Evolutionary conservation across 495 filamentous ascomycete genomes (phyloP).

Genomic region (Coniosporium apollinis): DNA sequence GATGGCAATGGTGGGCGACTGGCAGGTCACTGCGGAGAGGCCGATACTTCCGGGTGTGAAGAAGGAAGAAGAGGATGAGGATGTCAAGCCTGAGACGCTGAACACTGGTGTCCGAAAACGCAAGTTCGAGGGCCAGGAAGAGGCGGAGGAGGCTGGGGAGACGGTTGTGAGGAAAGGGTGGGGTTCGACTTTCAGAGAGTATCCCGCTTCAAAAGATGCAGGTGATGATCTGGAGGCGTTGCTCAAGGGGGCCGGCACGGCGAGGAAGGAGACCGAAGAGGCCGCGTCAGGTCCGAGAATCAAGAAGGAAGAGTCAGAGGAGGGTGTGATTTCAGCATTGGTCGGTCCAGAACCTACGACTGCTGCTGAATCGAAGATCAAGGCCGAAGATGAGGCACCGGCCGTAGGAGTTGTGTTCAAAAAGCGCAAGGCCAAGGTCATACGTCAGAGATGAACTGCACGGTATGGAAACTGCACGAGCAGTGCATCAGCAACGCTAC

Average conservation of each 20-base stretch:
- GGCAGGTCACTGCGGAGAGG: conserved; percentile 55
- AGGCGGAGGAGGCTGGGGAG: conserved; percentile 44
- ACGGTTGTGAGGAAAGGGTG: conserved; percentile 48
- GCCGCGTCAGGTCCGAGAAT: conserved; percentile 5
- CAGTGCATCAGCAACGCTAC: no score
- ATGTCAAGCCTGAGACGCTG: conserved; percentile 21
- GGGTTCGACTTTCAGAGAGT: conserved; percentile 52
- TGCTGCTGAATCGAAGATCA: conserved; percentile 10
- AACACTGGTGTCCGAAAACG: conserved; percentile 48
- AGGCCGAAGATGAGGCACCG: conserved; percentile 15
- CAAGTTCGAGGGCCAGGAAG: conserved; percentile 40
- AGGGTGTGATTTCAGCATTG: conserved; percentile 24
- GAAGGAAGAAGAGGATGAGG: conserved; percentile 28
- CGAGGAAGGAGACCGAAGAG: conserved; percentile 2
- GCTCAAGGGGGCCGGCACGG: conserved; percentile 23
- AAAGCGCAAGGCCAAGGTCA: conserved; percentile 63
- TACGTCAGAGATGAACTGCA: background rate
- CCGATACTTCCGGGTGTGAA: conserved; percentile 4
- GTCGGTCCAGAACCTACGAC: conserved; percentile 2
- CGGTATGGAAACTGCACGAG: no score
- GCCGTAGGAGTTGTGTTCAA: conserved; percentile 56
- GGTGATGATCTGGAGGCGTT: conserved; percentile 53
- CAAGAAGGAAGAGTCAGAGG: conserved; percentile 15
- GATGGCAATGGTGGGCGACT: conserved; percentile 82
- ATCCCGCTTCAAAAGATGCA: conserved; percentile 39